Percentiles rank a stretch among this genome's conserved stretches.
These are phyloP conservation scores for Magnusiomyces suaveolens DNA, from an alignment of 1,139 yeast genomes.

Conservation along the genomic window DNA sequence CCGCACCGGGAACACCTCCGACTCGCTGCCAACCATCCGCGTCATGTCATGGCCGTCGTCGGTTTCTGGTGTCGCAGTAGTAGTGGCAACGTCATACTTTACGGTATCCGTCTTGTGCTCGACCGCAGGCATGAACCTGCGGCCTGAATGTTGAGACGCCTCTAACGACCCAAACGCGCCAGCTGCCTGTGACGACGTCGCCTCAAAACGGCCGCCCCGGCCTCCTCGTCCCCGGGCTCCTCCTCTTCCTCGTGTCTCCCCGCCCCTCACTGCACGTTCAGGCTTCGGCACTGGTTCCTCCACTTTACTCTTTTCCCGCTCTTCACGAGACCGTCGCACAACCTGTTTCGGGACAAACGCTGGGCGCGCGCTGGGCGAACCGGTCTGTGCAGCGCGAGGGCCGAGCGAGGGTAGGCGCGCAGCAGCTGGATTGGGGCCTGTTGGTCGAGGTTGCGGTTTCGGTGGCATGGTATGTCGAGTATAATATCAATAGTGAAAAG, in stretches of 20 bases:
- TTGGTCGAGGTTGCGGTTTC: neutral
- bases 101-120: conserved; percentile 6
- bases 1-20: conserved; percentile 13
- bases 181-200: conserved; percentile 26
- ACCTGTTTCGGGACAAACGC: conserved; percentile 75
- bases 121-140: conserved; percentile 10
- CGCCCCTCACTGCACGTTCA: conserved; percentile 15
- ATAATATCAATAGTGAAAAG: neutral
- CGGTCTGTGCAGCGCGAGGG: conserved; percentile 8
- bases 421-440: neutral
- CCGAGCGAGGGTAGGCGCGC: conserved; percentile 10
- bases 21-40: conserved; percentile 7
- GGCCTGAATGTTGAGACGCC: conserved; percentile 6
- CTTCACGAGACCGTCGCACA: conserved; percentile 72
- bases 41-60: conserved; percentile 11
- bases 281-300: conserved; percentile 47
- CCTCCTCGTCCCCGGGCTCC: conserved; percentile 25
- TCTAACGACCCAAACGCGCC: conserved; percentile 31
- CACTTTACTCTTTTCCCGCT: conserved; percentile 64
- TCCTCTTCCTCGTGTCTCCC: conserved; percentile 14
- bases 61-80: neutral
- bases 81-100: too few species aligned
- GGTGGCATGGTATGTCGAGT: neutral
- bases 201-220: conserved; percentile 29
- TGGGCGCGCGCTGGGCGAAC: conserved; percentile 30